A percentile compares a stretch with the other conserved stretches of the same genome.
Evolutionary conservation across 495 filamentous ascomycete species (phyloP).

Genomic region (Amphirosellinia nigrospora): DNA sequence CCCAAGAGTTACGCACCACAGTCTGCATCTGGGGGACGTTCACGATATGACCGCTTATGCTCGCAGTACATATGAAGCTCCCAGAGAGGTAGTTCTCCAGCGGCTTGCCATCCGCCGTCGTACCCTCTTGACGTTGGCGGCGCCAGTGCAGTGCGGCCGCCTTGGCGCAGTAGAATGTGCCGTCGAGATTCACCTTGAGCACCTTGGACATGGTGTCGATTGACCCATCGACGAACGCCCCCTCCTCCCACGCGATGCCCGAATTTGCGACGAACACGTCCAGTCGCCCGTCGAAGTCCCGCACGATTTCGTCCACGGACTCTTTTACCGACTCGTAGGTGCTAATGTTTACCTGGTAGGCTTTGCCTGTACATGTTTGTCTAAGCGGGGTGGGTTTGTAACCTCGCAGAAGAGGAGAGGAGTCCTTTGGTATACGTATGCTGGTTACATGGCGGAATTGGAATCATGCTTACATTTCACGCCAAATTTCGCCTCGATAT

Average conservation of each 20-base stretch:
- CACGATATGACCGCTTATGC: slow-evolving; percentile 84
- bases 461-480: slow-evolving; percentile 68
- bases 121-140: slow-evolving; percentile 66
- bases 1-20: slow-evolving; percentile 37
- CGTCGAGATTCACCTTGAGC: slow-evolving; percentile 77
- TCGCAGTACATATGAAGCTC: slow-evolving; percentile 79
- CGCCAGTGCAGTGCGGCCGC: slow-evolving; percentile 74
- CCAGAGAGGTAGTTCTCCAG: slow-evolving; percentile 70
- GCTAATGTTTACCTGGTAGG: slow-evolving; percentile 75
- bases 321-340: slow-evolving; percentile 62
- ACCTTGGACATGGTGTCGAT: slow-evolving; percentile 72
- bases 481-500: slow-evolving; percentile 76
- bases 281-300: slow-evolving; percentile 74
- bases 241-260: slow-evolving; percentile 76
- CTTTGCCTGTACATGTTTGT: slow-evolving; percentile 61
- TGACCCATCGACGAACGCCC: slow-evolving; percentile 68
- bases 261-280: slow-evolving; percentile 85
- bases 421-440: not conserved
- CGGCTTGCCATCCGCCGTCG: slow-evolving; percentile 68
- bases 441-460: not conserved
- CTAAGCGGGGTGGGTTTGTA: slow-evolving; percentile 5
- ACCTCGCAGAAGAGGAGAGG: not conserved
- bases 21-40: slow-evolving; percentile 88
- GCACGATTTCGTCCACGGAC: slow-evolving; percentile 63
- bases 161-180: slow-evolving; percentile 81